These are phyloP conservation scores for Diaporthe helianthi DNA, from an alignment of 2,329 filamentous ascomycete genomes.

Conservation along the genomic window DNA sequence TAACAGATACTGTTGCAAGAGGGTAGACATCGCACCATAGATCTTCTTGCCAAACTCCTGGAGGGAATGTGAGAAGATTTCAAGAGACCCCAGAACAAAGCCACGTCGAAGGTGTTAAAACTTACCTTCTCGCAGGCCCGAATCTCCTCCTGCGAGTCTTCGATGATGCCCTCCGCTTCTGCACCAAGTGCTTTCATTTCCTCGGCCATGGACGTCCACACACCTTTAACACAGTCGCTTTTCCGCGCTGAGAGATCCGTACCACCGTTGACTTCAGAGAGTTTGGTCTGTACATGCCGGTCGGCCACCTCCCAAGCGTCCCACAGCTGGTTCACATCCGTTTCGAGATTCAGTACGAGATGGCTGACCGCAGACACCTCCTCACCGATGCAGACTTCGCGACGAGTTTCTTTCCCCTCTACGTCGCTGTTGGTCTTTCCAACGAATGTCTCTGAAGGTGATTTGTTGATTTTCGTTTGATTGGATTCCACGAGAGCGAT, in stretches of 20 bases:
- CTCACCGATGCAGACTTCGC: conserved; percentile 15
- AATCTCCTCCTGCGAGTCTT: conserved; percentile 26
- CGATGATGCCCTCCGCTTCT: conserved; percentile 25
- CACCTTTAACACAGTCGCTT: background rate
- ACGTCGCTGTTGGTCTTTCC: background rate
- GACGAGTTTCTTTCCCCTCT: background rate
- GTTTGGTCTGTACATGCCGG: conserved; percentile 47
- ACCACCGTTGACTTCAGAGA: conserved; percentile 21
- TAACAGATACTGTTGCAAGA: conserved; percentile 33
- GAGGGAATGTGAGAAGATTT: background rate
- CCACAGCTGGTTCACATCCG: conserved; percentile 36
- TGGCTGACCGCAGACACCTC: conserved; percentile 32
- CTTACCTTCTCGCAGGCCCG: conserved; percentile 31
- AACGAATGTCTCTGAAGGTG: conserved; percentile 15
- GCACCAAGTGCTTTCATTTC: conserved; percentile 21
- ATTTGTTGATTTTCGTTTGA: conserved; percentile 22
- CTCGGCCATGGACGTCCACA: conserved; percentile 14
- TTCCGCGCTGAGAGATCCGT: background rate
- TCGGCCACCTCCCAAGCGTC: conserved; percentile 48
- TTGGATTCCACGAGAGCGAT: conserved; percentile 16
- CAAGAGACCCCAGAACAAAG: background rate
- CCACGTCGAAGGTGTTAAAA: background rate
- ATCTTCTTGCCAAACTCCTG: conserved; percentile 31
- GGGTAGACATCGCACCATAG: conserved; percentile 26
- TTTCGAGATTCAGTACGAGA: conserved; percentile 33